These are phyloP conservation scores for Plantago elongata DNA, from an alignment of 257 asterid genomes.

Conservation along the genomic window DNA sequence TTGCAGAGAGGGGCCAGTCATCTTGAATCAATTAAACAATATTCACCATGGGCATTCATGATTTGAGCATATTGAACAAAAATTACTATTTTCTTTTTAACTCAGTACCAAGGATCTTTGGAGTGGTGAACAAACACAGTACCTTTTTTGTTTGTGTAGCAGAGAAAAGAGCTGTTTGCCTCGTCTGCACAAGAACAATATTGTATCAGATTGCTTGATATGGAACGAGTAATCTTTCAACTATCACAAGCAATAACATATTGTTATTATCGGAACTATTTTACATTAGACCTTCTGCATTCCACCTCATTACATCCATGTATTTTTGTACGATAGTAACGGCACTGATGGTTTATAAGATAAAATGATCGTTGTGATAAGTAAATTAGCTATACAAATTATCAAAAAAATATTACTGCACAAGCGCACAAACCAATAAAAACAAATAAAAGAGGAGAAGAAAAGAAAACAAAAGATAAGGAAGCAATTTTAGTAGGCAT, in stretches of 20 bases:
- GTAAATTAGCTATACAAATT: no score
- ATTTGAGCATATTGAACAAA: neutral
- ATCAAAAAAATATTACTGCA: no score
- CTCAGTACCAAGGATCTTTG: neutral
- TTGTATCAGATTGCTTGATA: neutral
- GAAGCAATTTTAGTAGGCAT: neutral
- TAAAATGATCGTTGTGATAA: no score
- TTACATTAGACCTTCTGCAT: no score
- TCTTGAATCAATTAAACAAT: no score
- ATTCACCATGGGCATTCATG: no score
- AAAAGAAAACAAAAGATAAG: neutral
- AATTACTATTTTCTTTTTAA: neutral
- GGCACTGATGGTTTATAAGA: no score
- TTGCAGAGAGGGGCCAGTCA: no score
- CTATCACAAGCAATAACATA: neutral
- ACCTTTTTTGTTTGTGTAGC: conserved; percentile 98
- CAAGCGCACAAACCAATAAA: neutral
- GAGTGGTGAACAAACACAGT: conserved; percentile 7
- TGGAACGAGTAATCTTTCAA: neutral
- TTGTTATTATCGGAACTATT: no score
- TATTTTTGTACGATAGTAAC: no score
- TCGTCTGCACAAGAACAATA: conserved; percentile 41
- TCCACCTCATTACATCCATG: no score
- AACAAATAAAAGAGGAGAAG: no score
- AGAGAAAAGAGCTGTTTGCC: conserved; percentile 96